These are phyloP conservation scores for Wallacemonas collosoma DNA, from an alignment of 208 protist genomes.

Conservation along the genomic window DNA sequence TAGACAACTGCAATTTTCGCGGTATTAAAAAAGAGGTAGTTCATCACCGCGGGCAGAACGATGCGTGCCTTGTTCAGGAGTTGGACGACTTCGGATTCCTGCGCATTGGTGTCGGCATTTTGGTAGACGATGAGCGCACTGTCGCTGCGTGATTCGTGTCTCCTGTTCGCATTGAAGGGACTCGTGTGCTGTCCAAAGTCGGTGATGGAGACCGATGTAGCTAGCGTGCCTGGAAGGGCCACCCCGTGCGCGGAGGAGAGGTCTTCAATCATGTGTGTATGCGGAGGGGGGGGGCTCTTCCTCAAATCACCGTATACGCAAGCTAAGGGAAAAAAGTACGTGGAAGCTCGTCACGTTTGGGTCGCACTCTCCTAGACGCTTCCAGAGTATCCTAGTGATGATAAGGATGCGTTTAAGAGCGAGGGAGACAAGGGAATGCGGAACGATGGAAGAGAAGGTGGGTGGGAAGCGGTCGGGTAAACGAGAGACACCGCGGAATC, in stretches of 20 bases:
- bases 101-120: constrained; percentile 32
- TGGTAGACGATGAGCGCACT: constrained; percentile 60
- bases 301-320: too few species aligned
- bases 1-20: constrained; percentile 55
- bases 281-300: neutral
- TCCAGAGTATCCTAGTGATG: too few species aligned
- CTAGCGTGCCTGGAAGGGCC: constrained; percentile 14
- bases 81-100: constrained; percentile 34
- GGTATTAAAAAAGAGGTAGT: constrained; percentile 67
- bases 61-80: constrained; percentile 44
- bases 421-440: too few species aligned
- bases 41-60: constrained; percentile 60
- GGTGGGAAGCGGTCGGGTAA: too few species aligned
- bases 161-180: neutral
- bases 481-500: too few species aligned
- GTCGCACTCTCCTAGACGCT: too few species aligned
- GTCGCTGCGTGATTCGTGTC: constrained; percentile 22
- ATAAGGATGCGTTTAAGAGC: too few species aligned
- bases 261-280: constrained; percentile 38
- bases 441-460: too few species aligned
- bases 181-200: constrained; percentile 12
- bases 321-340: too few species aligned
- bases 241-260: constrained; percentile 13
- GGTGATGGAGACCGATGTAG: neutral
- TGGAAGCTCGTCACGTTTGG: too few species aligned